phyloP scores from a whole-genome alignment of 805 yeast genomes.

The Candida ascalaphidarum region DNA sequence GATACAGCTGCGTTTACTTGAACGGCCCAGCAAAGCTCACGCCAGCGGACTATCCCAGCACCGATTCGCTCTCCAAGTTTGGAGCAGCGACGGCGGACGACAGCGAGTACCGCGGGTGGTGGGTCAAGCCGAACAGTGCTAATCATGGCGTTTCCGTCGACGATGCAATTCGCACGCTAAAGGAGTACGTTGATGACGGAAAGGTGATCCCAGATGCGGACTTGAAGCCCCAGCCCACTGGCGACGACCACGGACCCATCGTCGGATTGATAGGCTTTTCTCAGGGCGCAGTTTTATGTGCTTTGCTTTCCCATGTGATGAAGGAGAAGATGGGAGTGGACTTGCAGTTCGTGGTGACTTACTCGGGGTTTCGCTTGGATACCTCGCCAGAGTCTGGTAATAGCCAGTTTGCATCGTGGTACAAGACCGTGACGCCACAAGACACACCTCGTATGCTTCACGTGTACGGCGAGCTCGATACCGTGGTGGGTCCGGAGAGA shows the following conservation, averaged over 20 bases:
- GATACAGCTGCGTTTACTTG: constrained; percentile 65
- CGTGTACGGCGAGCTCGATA: constrained; percentile 79
- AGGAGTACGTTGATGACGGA: constrained; percentile 45
- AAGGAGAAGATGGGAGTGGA: constrained; percentile 36
- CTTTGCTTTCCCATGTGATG: constrained; percentile 56
- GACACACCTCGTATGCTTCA: constrained; percentile 49
- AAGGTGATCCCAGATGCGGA: constrained; percentile 34
- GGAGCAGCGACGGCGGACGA: constrained; percentile 30
- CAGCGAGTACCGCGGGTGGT: constrained; percentile 60
- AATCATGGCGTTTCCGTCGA: constrained; percentile 41
- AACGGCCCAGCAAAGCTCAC: constrained; percentile 69
- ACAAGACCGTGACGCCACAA: constrained; percentile 4
- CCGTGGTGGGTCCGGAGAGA: constrained; percentile 72
- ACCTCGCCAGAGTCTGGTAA: constrained; percentile 16
- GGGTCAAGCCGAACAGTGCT: constrained; percentile 41
- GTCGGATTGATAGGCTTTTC: constrained; percentile 87
- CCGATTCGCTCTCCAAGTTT: constrained; percentile 45
- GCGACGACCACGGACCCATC: constrained; percentile 43
- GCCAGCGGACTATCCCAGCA: constrained; percentile 68
- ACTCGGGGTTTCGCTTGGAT: constrained; percentile 51
- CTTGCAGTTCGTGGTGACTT: constrained; percentile 66
- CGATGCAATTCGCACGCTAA: constrained; percentile 40
- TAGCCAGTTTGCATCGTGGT: constrained; percentile 14
- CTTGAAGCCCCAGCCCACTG: constrained; percentile 7
- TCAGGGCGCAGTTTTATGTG: constrained; percentile 89